Base-by-base conservation (phyloP, 495 filamentous ascomycete genomes). In the Rostrohypoxylon terebratum region DNA sequence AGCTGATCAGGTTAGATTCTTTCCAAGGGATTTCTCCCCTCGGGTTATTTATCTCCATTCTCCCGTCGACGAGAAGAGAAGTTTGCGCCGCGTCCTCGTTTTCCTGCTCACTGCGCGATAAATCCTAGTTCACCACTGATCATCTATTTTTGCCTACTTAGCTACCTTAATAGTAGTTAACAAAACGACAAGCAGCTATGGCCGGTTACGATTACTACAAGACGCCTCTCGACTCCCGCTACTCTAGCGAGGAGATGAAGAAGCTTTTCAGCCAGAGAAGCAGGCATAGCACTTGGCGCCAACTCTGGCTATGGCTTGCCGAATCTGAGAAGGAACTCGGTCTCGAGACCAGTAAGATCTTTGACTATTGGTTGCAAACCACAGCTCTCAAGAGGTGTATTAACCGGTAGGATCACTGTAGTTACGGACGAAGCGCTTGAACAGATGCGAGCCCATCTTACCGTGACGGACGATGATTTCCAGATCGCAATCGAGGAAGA, bases 281-380 rank as follows among this genome's bases (percentile, higher is more conserved):
- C 60, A 86, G 93, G n/a, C 85, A 86, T 74, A 87, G 89, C 5
- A 93, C 88, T 36, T 96, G 93, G 93, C 88, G 93, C 71, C 82
- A 90, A 71, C 84, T 96, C 51, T 97, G 93, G 93, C 75, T 94
- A 28, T 91, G 87, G 85, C 89, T 97, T 11, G 93, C 93, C n/a
- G 90, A 94, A 83, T 86, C 88, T 25, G 89, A 96, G 81, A 90
- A 90, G 80, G 90, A 92, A 75, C 80, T 92, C 1, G 89, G 89
- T 4, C 75, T 87, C 25, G 79, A 85, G 58, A 54, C 65, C 5
- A 68, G 65, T 68, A 62, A 61, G 65, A n/a, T 28, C 3, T 25
- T 36, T 11, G 31, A 55, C 11, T 60, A 13, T 34, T 4, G 16
- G 11, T 61, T 60, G 6, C 6, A 28, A 5, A 28, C 18, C 21